phyloP scores from a whole-genome alignment of 441 rosid genomes.

The Mallotus japonicus region DNA sequence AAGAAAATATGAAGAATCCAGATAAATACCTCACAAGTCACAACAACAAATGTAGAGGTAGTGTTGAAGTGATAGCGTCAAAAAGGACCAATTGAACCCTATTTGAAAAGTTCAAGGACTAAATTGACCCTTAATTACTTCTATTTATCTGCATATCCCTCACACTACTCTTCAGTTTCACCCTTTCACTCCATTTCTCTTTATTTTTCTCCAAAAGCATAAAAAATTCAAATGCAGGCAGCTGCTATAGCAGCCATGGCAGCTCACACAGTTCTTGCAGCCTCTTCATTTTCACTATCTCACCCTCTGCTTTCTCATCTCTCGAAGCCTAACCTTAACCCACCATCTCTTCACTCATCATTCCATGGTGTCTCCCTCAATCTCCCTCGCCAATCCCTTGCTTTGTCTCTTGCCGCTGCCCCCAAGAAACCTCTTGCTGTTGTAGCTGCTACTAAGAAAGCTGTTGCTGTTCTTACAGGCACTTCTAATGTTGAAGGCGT shows the following conservation, averaged over 20 bases:
- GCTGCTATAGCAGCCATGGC: slow-evolving; percentile 56
- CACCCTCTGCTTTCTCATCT: slow-evolving; percentile 28
- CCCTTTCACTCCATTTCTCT: slow-evolving; percentile 25
- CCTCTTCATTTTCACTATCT: slow-evolving; percentile 24
- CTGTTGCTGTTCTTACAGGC: slow-evolving; percentile 83
- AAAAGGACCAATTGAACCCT: no score
- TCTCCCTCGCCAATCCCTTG: slow-evolving; percentile 37
- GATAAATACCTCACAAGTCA: no score
- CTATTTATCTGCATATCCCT: no score
- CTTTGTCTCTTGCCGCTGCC: slow-evolving; percentile 30
- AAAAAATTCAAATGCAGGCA: slow-evolving; percentile 31
- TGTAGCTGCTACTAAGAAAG: slow-evolving; percentile 69
- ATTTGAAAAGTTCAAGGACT: no score
- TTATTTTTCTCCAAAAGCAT: not conserved
- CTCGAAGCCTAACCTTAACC: slow-evolving; percentile 13
- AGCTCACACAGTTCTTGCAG: slow-evolving; percentile 47
- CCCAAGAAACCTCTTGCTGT: slow-evolving; percentile 41
- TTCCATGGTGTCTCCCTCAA: slow-evolving; percentile 54
- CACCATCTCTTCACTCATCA: slow-evolving; percentile 34
- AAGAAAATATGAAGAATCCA: no score
- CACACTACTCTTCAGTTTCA: no score
- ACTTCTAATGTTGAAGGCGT: slow-evolving; percentile 77
- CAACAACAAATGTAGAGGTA: no score
- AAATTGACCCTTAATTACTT: no score
- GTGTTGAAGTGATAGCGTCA: no score